phyloP scores from a whole-genome alignment of 306 rosid species.

The Purshia tridentata region DNA sequence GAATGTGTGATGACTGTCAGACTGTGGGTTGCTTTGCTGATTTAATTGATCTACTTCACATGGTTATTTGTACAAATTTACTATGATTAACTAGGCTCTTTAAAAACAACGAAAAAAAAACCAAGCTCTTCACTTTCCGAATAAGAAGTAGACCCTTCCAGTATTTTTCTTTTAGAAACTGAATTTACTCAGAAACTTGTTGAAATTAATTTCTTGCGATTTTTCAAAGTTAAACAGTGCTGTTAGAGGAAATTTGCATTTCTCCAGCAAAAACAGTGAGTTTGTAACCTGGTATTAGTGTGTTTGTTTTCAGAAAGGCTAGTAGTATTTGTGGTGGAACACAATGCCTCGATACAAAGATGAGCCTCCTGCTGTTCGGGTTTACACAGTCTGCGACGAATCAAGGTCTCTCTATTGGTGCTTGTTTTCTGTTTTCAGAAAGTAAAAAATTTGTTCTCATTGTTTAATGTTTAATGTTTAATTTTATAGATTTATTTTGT shows the following conservation, averaged over 20 bases:
- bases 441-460: neutral
- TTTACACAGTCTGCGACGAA: conserved; percentile 84
- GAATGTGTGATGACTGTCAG: neutral
- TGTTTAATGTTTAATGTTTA: neutral
- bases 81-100: no score
- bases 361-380: conserved; percentile 69
- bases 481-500: neutral
- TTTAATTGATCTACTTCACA: neutral
- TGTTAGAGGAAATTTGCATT: neutral
- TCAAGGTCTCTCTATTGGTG: conserved; percentile 47
- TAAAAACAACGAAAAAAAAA: no score
- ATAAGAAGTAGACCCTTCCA: neutral
- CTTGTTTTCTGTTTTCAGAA: neutral
- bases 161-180: neutral
- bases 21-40: neutral
- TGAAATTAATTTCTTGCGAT: neutral
- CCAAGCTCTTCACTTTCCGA: no score
- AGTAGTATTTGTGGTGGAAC: neutral
- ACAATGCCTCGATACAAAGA: conserved; percentile 68
- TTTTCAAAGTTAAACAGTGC: neutral
- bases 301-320: no score
- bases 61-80: neutral
- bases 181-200: neutral
- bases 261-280: neutral
- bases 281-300: no score